These are phyloP conservation scores for Rachicladosporium sp. DNA, from an alignment of 2,329 filamentous ascomycete genomes.

Conservation along the genomic window DNA sequence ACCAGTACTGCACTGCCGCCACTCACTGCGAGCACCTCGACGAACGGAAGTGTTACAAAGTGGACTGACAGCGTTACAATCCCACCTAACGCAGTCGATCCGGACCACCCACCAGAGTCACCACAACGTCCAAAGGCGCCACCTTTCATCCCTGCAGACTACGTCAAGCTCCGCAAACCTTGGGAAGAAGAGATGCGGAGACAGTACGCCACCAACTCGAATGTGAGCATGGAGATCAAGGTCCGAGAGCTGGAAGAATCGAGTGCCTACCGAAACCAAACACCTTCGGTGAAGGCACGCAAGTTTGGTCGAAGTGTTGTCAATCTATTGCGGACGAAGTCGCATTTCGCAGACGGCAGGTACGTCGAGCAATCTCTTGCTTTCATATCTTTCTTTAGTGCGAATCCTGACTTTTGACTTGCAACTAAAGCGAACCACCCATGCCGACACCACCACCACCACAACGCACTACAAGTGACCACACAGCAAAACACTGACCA, in stretches of 20 bases:
- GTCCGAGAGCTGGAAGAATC: slow-evolving; percentile 19
- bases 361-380: too few species aligned
- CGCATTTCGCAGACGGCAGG: not conserved
- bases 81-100: not conserved
- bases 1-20: not conserved
- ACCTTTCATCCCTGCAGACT: slow-evolving; percentile 17
- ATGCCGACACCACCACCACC: too few species aligned
- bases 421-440: too few species aligned
- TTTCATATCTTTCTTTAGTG: too few species aligned
- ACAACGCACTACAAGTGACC: too few species aligned
- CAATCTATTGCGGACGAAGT: slow-evolving; percentile 23
- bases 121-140: slow-evolving; percentile 8
- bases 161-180: slow-evolving; percentile 17
- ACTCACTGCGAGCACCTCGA: slow-evolving; percentile 1
- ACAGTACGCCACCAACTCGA: slow-evolving; percentile 7
- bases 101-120: not conserved
- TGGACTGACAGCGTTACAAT: slow-evolving; percentile 6
- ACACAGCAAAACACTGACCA: too few species aligned
- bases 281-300: slow-evolving; percentile 22
- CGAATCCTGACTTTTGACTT: too few species aligned
- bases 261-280: slow-evolving; percentile 13
- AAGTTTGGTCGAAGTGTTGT: slow-evolving; percentile 23
- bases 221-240: slow-evolving; percentile 13
- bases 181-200: slow-evolving; percentile 22
- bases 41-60: not conserved